Conservation (phyloP, 352 stramenopile genomes). For the Globisporangium paroecandrum region DNA sequence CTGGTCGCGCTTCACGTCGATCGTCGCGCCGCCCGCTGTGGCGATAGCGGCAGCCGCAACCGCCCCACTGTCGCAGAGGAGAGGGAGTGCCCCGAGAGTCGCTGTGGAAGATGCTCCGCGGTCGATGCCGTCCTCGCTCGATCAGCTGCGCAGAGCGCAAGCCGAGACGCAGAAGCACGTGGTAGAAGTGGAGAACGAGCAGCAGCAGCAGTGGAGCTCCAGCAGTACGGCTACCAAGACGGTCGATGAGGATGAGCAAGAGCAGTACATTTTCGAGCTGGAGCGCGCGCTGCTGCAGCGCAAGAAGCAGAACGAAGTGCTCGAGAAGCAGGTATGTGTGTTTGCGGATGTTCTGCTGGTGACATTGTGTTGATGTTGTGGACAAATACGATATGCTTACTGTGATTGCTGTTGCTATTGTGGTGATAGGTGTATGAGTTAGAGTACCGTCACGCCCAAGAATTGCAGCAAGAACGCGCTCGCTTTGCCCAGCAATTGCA, state of each 20-base stretch:
- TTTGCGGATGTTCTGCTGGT: background rate
- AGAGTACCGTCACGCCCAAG: constrained; percentile 10
- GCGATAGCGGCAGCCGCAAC: background rate
- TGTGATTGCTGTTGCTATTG: background rate
- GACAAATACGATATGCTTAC: background rate
- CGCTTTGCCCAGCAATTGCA: constrained; percentile 2
- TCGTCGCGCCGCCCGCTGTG: constrained; percentile 36
- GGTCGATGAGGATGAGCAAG: constrained; percentile 56
- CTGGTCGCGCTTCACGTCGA: constrained; percentile 38
- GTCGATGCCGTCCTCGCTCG: constrained; percentile 12
- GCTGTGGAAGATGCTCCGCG: constrained; percentile 8
- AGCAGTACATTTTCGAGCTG: constrained; percentile 77
- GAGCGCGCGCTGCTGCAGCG: constrained; percentile 67
- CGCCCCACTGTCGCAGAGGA: constrained; percentile 13
- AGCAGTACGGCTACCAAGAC: constrained; percentile 3
- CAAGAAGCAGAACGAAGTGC: constrained; percentile 68
- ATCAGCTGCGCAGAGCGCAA: constrained; percentile 20
- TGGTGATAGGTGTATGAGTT: constrained; percentile 25
- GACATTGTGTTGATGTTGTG: background rate
- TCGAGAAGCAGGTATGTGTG: constrained; percentile 43
- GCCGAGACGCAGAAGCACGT: background rate
- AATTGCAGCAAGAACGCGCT: background rate
- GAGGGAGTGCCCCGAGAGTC: background rate
- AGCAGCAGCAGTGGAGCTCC: constrained; percentile 2
- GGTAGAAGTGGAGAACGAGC: background rate